These are phyloP conservation scores for Anacardium occidentale DNA, from an alignment of 345 rosid genomes.

Conservation along the genomic window DNA sequence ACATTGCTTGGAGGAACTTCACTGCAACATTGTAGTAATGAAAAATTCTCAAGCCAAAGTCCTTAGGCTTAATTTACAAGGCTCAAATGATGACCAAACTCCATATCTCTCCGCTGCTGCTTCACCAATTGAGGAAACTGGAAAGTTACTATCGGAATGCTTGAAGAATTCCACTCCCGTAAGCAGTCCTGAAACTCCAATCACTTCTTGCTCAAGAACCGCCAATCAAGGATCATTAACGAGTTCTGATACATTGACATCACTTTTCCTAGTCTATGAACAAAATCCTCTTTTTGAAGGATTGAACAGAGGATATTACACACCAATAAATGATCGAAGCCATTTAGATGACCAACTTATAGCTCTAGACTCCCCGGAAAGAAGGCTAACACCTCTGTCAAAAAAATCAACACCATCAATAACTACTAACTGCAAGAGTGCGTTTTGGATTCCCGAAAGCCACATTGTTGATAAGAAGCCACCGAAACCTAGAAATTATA, in stretches of 20 bases:
- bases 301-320: conserved; percentile 26
- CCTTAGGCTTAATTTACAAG: conserved; percentile 59
- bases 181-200: conserved; percentile 61
- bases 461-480: conserved; percentile 30
- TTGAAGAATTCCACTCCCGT: conserved; percentile 66
- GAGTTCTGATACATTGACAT: conserved; percentile 32
- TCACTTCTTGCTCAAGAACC: conserved; percentile 40
- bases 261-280: conserved; percentile 42
- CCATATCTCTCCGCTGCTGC: conserved; percentile 58
- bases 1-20: conserved; percentile 65
- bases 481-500: conserved; percentile 15
- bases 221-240: conserved; percentile 31
- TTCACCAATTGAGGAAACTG: conserved; percentile 42
- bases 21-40: conserved; percentile 62
- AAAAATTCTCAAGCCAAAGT: conserved; percentile 64
- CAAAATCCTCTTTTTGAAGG: conserved; percentile 66
- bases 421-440: conserved; percentile 24
- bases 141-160: conserved; percentile 27
- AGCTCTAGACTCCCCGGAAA: conserved; percentile 19
- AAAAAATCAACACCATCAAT: conserved; percentile 20
- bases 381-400: conserved; percentile 33
- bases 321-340: conserved; percentile 21
- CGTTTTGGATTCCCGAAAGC: conserved; percentile 52
- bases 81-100: conserved; percentile 47
- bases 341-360: conserved; percentile 19